Base-by-base conservation (phyloP, 768 basidiomycete genomes). In the Xerocomus brunneocitrinus region DNA sequence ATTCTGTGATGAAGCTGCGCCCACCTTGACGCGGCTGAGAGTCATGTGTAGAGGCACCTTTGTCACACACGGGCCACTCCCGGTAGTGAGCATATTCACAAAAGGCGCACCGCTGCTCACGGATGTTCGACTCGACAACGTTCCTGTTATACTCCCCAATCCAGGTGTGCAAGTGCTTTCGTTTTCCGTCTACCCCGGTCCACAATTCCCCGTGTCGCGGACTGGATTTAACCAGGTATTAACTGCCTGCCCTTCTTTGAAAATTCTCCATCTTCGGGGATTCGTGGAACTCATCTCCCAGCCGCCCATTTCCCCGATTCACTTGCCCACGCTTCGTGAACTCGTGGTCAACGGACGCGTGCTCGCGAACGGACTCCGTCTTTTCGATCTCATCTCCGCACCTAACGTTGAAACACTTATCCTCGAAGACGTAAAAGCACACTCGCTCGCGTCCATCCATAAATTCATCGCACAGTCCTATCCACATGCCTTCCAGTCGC, bases 131-230 rank as follows among this genome's bases (percentile, higher is more conserved):
- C 53, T 72, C 12, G 72, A 73, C 56, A 60, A 62, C 9, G 36
- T 72, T 8, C 63, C 67, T 41, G 44, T 71, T 28, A 50, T 62
- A 41, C 52, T 65, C 8, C 65, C 69, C 30, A 57, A 51, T 22
- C 50, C 62, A 12, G n/a, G 41, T 28, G 42, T 47, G 10, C 67
- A 61, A 48, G 58, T 52, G 9, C 63, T 72, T 19, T 71, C 71
- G 38, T 61, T 72, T 27, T 72, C 69, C 31, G 61, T 64, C 28
- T 68, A 63, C 53, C 69, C 67, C 8, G 73, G 69, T 24, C 62
- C 66, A 10, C 66, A 68, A 41, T 68, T 70, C 38, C 60, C 68
- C 9, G 58, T 68, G 52, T 49, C 64, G 14, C 62, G 62, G 31
- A 57, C 52, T 10, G 65, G 53, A 12, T 64, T 68, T 28, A 58